Conservation (phyloP, 768 basidiomycete genomes). For the Amanita muscaria region DNA sequence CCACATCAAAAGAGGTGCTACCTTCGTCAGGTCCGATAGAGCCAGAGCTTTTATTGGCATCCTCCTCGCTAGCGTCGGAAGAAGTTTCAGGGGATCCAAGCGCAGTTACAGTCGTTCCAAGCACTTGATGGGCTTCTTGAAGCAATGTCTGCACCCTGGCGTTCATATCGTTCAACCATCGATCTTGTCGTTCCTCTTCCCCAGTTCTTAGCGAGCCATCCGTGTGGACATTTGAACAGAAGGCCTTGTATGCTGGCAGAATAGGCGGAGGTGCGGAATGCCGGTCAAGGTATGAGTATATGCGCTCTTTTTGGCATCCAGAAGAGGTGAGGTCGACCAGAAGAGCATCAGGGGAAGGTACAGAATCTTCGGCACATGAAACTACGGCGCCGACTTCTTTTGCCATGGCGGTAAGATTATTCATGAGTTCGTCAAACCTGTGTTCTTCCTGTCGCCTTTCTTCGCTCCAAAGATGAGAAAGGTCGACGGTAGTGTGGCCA, state of each 20-base stretch:
- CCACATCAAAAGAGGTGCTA: not conserved
- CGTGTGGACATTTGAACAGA: not conserved
- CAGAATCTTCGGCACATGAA: not conserved
- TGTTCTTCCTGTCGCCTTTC: constrained; percentile 1
- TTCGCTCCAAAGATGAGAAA: constrained; percentile 8
- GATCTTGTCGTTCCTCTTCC: not conserved
- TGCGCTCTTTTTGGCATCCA: not conserved
- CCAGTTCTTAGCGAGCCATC: not conserved
- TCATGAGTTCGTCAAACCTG: constrained; percentile 1
- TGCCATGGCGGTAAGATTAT: constrained; percentile 1
- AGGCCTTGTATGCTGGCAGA: not conserved
- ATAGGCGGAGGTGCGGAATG: not conserved
- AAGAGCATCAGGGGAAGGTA: not conserved
- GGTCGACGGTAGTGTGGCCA: not conserved
- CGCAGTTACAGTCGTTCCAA: not conserved
- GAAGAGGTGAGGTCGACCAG: not conserved
- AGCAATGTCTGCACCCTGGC: constrained; percentile 6
- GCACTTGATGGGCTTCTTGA: constrained; percentile 1
- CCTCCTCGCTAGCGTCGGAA: not conserved
- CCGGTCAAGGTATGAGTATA: not conserved
- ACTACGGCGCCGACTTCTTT: constrained; percentile 4
- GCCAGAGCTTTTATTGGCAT: not conserved
- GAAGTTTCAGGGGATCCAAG: not conserved
- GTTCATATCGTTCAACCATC: constrained; percentile 3
- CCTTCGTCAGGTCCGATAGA: not conserved